phyloP scores from a whole-genome alignment of 2,329 filamentous ascomycete genomes.

The Cercospora sp. region DNA sequence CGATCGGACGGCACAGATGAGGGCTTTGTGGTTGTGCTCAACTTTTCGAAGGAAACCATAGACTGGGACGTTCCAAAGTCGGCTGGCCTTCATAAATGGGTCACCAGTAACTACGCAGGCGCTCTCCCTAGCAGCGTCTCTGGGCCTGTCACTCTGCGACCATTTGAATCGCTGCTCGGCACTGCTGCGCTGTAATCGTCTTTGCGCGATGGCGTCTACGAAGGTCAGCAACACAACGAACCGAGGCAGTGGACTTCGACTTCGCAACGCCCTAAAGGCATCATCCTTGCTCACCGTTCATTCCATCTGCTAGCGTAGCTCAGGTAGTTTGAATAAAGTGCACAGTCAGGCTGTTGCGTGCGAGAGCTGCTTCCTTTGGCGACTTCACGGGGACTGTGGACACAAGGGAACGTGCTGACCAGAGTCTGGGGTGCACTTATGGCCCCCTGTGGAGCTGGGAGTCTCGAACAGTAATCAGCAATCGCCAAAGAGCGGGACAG shows the following conservation, averaged over 20 bases:
- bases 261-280: not conserved
- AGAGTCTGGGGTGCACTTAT: not conserved
- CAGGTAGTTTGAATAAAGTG: not conserved
- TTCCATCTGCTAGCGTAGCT: not conserved
- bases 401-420: not conserved
- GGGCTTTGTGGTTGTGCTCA: conserved; percentile 40
- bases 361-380: not conserved
- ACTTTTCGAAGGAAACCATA: conserved; percentile 38
- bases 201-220: not conserved
- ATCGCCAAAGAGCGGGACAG: not conserved
- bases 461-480: not conserved
- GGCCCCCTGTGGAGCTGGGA: not conserved
- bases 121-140: conserved; percentile 27
- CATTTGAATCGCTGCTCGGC: conserved; percentile 41
- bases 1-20: conserved; percentile 30
- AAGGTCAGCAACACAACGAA: not conserved
- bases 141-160: conserved; percentile 35
- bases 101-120: conserved; percentile 37
- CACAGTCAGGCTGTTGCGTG: not conserved
- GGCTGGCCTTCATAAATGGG: conserved; percentile 40
- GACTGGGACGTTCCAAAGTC: conserved; percentile 39
- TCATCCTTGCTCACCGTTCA: not conserved
- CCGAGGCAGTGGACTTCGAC: not conserved
- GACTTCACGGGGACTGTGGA: not conserved
- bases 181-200: conserved; percentile 10